Conservation (phyloP, 768 basidiomycete genomes). For the Serendipita sp. region DNA sequence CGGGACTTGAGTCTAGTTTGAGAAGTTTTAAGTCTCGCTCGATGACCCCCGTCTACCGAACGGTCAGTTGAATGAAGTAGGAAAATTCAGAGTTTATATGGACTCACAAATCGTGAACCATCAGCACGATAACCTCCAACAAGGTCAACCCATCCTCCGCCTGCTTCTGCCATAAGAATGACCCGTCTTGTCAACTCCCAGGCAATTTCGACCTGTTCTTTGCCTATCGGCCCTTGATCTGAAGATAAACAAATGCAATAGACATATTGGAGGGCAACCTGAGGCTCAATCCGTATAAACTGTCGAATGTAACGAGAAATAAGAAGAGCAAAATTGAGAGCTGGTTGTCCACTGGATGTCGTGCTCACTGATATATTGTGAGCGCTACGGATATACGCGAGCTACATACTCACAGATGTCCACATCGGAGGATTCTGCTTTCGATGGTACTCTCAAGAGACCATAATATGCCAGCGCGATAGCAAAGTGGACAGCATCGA, state of each 20-base stretch:
- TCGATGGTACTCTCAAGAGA: slow-evolving; percentile 63
- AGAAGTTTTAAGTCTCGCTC: slow-evolving; percentile 69
- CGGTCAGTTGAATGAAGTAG: too few relatives aligned
- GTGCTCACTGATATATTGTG: slow-evolving; percentile 1
- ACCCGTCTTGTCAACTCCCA: slow-evolving; percentile 69
- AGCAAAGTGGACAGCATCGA: slow-evolving; percentile 88
- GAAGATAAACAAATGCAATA: slow-evolving; percentile 67
- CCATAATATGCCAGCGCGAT: slow-evolving; percentile 89
- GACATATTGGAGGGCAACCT: slow-evolving; percentile 87
- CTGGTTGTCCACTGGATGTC: slow-evolving; percentile 33
- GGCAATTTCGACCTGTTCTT: slow-evolving; percentile 65
- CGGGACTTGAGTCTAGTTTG: slow-evolving; percentile 38
- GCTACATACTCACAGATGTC: slow-evolving; percentile 45
- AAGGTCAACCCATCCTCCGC: slow-evolving; percentile 79
- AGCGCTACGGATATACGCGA: not conserved
- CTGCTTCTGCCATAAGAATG: slow-evolving; percentile 60
- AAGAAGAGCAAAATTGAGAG: slow-evolving; percentile 65
- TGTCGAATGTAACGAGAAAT: slow-evolving; percentile 87
- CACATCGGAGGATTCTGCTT: slow-evolving; percentile 69
- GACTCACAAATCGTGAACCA: slow-evolving; percentile 71
- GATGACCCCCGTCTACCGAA: slow-evolving; percentile 62
- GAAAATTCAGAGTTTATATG: not conserved
- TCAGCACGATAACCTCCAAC: slow-evolving; percentile 86
- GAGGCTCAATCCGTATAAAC: slow-evolving; percentile 84
- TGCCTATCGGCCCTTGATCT: slow-evolving; percentile 61